These are phyloP conservation scores for Trichoderma harzianum DNA, from an alignment of 2,329 filamentous ascomycete species.

Conservation along the genomic window DNA sequence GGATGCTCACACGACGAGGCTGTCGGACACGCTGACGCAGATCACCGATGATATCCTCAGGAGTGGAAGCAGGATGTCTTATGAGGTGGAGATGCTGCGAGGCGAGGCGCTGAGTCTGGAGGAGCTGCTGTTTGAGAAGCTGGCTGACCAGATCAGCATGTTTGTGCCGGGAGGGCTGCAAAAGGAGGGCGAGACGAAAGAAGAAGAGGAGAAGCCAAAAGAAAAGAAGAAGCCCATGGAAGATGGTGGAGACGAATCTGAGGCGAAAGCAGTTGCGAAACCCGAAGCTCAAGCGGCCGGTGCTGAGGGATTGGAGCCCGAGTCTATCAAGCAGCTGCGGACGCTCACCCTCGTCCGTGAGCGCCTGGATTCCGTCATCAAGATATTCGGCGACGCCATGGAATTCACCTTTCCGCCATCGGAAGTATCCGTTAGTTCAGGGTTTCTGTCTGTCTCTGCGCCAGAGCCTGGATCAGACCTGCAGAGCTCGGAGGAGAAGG, in stretches of 20 bases:
- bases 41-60: constrained; percentile 93
- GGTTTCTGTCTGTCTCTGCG: constrained; percentile 85
- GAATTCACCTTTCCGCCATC: constrained; percentile 89
- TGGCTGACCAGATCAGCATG: constrained; percentile 68
- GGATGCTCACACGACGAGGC: constrained; percentile 79
- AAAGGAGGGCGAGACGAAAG: constrained; percentile 28
- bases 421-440: constrained; percentile 77
- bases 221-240: constrained; percentile 22
- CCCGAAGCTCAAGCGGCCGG: constrained; percentile 18
- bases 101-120: constrained; percentile 80
- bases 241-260: constrained; percentile 19
- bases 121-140: constrained; percentile 69
- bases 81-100: constrained; percentile 90
- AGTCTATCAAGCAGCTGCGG: constrained; percentile 73
- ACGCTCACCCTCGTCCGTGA: constrained; percentile 77
- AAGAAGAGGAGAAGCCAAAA: constrained; percentile 18
- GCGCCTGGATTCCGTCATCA: constrained; percentile 85
- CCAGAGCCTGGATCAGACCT: constrained; percentile 65
- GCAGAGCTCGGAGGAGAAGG: constrained; percentile 78
- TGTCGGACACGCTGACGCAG: constrained; percentile 78
- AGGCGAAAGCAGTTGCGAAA: constrained; percentile 25
- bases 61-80: constrained; percentile 81
- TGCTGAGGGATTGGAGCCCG: constrained; percentile 47
- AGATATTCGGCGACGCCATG: constrained; percentile 92
- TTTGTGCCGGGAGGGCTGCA: constrained; percentile 60